Evolutionary conservation across 1,139 yeast species (phyloP).

Genomic region (Suhomyces kunorum): DNA sequence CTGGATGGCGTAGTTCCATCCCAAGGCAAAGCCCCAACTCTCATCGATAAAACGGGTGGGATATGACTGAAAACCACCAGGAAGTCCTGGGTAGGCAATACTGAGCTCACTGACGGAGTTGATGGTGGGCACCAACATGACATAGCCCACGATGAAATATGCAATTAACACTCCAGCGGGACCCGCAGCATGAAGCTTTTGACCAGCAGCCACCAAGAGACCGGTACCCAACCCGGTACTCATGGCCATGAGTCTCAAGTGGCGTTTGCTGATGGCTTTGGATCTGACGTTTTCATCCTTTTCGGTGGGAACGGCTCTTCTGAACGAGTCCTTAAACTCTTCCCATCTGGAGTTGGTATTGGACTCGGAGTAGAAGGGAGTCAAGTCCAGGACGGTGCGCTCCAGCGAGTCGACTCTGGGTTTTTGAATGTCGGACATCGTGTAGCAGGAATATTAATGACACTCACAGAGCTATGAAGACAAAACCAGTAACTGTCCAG

Average conservation of each 20-base stretch:
- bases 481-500: not conserved
- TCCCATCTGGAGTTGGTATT: slow-evolving; percentile 11
- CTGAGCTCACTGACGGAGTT: slow-evolving; percentile 38
- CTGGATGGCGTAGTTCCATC: slow-evolving; percentile 40
- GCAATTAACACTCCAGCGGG: slow-evolving; percentile 38
- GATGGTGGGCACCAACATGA: slow-evolving; percentile 41
- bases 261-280: slow-evolving; percentile 21
- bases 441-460: too few relatives aligned
- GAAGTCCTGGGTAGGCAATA: slow-evolving; percentile 33
- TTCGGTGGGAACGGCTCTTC: slow-evolving; percentile 15
- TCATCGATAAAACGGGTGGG: slow-evolving; percentile 37
- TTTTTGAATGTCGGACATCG: too few relatives aligned
- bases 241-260: slow-evolving; percentile 36
- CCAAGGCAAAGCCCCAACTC: slow-evolving; percentile 38
- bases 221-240: slow-evolving; percentile 43
- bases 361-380: slow-evolving; percentile 14
- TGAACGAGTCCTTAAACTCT: slow-evolving; percentile 18
- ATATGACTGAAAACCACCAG: slow-evolving; percentile 40
- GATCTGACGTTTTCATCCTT: slow-evolving; percentile 12
- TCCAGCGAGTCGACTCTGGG: slow-evolving; percentile 7
- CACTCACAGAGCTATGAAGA: not conserved
- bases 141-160: slow-evolving; percentile 34
- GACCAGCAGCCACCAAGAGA: slow-evolving; percentile 38
- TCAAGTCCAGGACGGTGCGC: slow-evolving; percentile 12
- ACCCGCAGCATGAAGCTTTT: slow-evolving; percentile 35